These are phyloP conservation scores for Amanita rimosa DNA, from an alignment of 768 basidiomycete genomes.

Conservation along the genomic window DNA sequence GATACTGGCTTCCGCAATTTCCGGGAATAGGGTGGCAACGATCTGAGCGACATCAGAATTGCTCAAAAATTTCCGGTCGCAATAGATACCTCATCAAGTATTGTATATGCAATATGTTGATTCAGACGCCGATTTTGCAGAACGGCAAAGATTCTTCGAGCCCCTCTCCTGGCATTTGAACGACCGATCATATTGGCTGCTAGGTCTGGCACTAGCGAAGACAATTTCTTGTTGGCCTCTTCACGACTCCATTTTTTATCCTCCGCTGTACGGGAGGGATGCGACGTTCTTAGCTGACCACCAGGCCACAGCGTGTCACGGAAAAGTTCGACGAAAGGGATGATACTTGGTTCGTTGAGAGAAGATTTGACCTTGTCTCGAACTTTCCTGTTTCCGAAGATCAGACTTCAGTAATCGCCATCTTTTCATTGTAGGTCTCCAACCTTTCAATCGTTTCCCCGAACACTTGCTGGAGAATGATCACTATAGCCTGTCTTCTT, in stretches of 20 bases:
- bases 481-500: constrained; percentile 87
- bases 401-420: neutral
- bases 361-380: constrained; percentile 62
- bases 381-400: constrained; percentile 62
- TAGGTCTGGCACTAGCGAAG: constrained; percentile 85
- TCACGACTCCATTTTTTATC: constrained; percentile 75
- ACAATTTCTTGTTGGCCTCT: constrained; percentile 84
- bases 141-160: constrained; percentile 86
- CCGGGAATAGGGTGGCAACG: constrained; percentile 51
- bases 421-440: constrained; percentile 12
- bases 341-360: constrained; percentile 58
- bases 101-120: constrained; percentile 82
- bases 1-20: constrained; percentile 14
- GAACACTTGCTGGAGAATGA: constrained; percentile 91
- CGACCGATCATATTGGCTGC: constrained; percentile 99
- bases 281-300: constrained; percentile 56
- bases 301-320: constrained; percentile 77
- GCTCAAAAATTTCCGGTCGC: neutral
- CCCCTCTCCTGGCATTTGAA: constrained; percentile 87
- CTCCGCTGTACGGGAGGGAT: constrained; percentile 59
- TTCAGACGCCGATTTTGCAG: constrained; percentile 91
- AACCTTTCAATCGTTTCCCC: constrained; percentile 95
- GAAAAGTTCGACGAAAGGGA: constrained; percentile 54
- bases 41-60: constrained; percentile 25
- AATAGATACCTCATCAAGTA: constrained; percentile 71